Base-by-base conservation (phyloP, 495 filamentous ascomycete genomes). In the Bryoglossum gracile region DNA sequence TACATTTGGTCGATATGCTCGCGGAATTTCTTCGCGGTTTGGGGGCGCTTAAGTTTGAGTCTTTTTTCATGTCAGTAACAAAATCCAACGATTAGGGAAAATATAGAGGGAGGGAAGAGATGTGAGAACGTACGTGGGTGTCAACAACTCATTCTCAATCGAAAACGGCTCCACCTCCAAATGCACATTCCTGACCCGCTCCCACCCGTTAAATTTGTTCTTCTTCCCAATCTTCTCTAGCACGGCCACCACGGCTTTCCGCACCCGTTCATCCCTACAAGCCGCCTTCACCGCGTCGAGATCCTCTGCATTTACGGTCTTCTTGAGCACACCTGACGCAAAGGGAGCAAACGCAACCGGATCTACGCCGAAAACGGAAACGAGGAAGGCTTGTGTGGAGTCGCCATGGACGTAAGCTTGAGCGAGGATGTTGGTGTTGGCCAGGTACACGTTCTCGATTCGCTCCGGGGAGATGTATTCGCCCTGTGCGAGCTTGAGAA, bases 401-500 rank as follows among this genome's bases (percentile, higher is more conserved):
- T 98, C 92, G 32, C 92, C 92, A 65, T 98, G 91, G 25, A 96
- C 86, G 53, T 87, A 95, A 2, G 80, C 91, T 61, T 83, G 83
- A 37, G 80, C 76, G 18, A 97, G 69, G 47, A 87, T 78, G 51
- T 76, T 83, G 44, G 83, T 76, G 69, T 83, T 85, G 30, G 85
- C 85, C 48, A 95, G 75, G 62, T 89, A 87, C 14, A 94, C 80
- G 68, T 95, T 95, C 74, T 98, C 92, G 59, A 98, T 83, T 24
- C 91, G 86, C 70, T 98, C 92, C 19, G 92, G 92, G 23, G 89
- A 96, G 57, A 98, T 87, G 65, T 98, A 98, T 71, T 98, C 92
- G 63, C 92, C 92, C 64, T 98, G 92, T 0, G 92, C 85, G 35
- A 98, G 78, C 77, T 98, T 98, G 61, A 98, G 82, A 13, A 97